phyloP scores from a whole-genome alignment of 2,329 filamentous ascomycete species.

The Fusarium sororula region DNA sequence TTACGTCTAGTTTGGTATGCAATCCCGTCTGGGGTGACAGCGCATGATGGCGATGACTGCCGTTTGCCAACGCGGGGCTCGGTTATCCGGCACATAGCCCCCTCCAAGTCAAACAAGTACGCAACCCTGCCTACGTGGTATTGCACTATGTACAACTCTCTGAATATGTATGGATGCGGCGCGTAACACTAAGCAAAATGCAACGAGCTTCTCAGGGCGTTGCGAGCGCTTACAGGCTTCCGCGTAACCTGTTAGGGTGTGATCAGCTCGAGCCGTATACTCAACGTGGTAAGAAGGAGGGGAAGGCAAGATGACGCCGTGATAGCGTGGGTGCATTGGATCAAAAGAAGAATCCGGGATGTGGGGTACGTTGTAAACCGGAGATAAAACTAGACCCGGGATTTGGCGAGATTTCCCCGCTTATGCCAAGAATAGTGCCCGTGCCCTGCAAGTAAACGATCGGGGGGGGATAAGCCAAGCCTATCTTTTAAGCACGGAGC shows the following conservation, averaged over 20 bases:
- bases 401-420: neutral
- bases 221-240: neutral
- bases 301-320: neutral
- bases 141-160: too few species aligned
- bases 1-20: conserved; percentile 3
- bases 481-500: neutral
- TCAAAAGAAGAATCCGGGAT: neutral
- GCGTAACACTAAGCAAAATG: neutral
- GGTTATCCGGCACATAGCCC: conserved; percentile 30
- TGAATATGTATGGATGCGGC: neutral
- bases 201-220: neutral
- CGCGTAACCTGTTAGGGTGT: neutral
- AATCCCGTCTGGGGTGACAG: conserved; percentile 20
- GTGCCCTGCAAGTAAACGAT: neutral
- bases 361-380: neutral
- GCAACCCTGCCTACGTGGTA: neutral
- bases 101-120: neutral
- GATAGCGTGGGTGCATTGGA: neutral
- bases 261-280: neutral
- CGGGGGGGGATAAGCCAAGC: neutral
- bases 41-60: conserved; percentile 6
- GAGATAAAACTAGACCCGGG: conserved; percentile 1
- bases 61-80: conserved; percentile 21
- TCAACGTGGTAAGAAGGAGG: neutral
- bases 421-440: neutral